Evolutionary conservation across 495 filamentous ascomycete genomes (phyloP).

Genomic region (Neurospora sp.): DNA sequence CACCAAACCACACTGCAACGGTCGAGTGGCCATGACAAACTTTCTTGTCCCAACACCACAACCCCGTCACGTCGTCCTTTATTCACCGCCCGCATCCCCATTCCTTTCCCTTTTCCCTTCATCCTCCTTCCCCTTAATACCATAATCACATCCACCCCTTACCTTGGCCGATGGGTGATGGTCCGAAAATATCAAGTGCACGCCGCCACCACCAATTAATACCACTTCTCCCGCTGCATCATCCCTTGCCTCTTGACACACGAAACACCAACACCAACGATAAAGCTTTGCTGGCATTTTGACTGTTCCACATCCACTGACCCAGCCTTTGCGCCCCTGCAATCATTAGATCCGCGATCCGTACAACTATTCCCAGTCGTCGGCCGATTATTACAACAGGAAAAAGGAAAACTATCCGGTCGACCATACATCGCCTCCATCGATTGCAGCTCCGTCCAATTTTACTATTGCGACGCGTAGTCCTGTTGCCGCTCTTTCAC

Average conservation of each 20-base stretch:
- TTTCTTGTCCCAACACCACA: constrained; percentile 1
- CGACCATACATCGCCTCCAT: constrained; percentile 43
- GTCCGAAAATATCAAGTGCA: background rate
- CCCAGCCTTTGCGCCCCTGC: constrained; percentile 9
- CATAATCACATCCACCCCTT: constrained; percentile 6
- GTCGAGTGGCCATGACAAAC: background rate
- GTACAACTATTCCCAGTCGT: constrained; percentile 35
- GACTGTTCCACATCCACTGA: constrained; percentile 10
- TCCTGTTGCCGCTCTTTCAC: constrained; percentile 38
- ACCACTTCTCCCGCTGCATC: background rate
- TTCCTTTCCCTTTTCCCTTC: constrained; percentile 1
- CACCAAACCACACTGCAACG: background rate
- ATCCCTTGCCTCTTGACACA: constrained; percentile 3
- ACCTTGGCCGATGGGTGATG: background rate
- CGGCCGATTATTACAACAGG: constrained; percentile 42
- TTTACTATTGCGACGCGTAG: constrained; percentile 44
- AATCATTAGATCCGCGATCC: constrained; percentile 39
- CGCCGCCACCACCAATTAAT: background rate
- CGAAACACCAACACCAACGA: background rate
- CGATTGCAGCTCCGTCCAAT: constrained; percentile 21
- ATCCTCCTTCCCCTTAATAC: background rate
- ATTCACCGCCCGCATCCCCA: constrained; percentile 8
- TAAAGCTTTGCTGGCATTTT: background rate
- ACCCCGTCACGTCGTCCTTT: constrained; percentile 1
- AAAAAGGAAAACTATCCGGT: constrained; percentile 8